Conservation (phyloP, 306 rosid genomes). For the Amphicarpaea edgeworthii region DNA sequence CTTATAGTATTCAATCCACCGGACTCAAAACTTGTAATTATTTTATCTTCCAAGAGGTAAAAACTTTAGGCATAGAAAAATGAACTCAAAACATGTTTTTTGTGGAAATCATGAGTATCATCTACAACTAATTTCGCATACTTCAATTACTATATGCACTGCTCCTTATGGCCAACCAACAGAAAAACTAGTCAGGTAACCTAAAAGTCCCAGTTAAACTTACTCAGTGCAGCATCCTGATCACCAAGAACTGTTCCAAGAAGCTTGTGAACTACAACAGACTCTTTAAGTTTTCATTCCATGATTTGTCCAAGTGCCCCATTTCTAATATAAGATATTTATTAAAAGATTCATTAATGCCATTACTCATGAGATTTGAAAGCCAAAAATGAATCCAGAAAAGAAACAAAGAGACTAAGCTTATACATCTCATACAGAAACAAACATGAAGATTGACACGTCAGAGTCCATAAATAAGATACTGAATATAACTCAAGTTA, state of each 20-base stretch:
- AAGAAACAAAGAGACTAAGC: neutral
- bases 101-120: too few relatives aligned
- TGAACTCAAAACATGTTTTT: too few relatives aligned
- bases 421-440: slow-evolving; percentile 10
- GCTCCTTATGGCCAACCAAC: too few relatives aligned
- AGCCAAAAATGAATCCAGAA: slow-evolving; percentile 34
- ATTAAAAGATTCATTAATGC: slow-evolving; percentile 29
- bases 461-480: slow-evolving; percentile 2
- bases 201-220: slow-evolving; percentile 41
- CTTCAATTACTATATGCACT: too few relatives aligned
- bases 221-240: slow-evolving; percentile 72
- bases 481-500: too few relatives aligned
- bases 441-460: slow-evolving; percentile 6
- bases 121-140: too few relatives aligned
- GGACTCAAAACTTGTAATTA: too few relatives aligned
- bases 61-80: too few relatives aligned
- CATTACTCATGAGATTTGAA: neutral
- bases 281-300: slow-evolving; percentile 86
- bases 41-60: too few relatives aligned
- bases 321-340: slow-evolving; percentile 53
- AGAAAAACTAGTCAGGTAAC: slow-evolving; percentile 21
- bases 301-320: slow-evolving; percentile 75
- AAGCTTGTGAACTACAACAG: slow-evolving; percentile 78
- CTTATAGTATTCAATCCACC: too few relatives aligned
- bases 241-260: slow-evolving; percentile 71